Evolutionary conservation across 2,329 filamentous ascomycete genomes (phyloP), one percentile per base, ranked within the genome.

Genomic region (Trichoderma sp.): DNA sequence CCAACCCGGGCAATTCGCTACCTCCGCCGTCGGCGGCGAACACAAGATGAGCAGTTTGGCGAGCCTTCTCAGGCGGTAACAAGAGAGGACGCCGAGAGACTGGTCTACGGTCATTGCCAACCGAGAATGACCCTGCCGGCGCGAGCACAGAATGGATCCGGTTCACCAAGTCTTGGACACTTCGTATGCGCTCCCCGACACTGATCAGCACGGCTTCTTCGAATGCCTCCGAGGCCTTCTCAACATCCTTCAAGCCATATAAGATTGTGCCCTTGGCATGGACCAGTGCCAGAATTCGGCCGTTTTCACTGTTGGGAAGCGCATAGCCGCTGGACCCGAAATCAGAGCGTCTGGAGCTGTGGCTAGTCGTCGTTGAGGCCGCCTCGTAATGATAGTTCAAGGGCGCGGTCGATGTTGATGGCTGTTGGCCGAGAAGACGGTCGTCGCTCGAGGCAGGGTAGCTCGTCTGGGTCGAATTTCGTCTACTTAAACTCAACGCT

Each of bases 211-310:
- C 92, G 0, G 93, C 94, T 75, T 97, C 93, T 75, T 99, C 95
- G 71, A 99, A 99, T 4, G 95, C 92, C 71, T 88, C 86, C 1
- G 94, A 93, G 48, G 95, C 95, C 47, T 84, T 86, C 45, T 84
- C 82, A 68, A 95, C 90, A 69, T 97, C 90, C 52, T 94, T 94
- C 34, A 96, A 80, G 28, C 91, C 88, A 77, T 99, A 99, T 1
- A 98, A 83, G 90, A 98, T 96, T 68, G 98, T 98, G n/a, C 94
- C 95, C 77, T 98, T 99, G 21, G 94, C 93, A 77, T 99, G 95
- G 47, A 98, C 88, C 17, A 99, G 83, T n/a, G 93, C 91, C 51
- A 99, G 84, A 72, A 99, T 92, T 66, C 95, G 87, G 9, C 94
- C 95, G 74, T 97, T 98, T 70, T 99, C 95, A 50, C 85, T 87